Base-by-base conservation (phyloP, 1,139 yeast genomes). In the Geotrichum restrictum region DNA sequence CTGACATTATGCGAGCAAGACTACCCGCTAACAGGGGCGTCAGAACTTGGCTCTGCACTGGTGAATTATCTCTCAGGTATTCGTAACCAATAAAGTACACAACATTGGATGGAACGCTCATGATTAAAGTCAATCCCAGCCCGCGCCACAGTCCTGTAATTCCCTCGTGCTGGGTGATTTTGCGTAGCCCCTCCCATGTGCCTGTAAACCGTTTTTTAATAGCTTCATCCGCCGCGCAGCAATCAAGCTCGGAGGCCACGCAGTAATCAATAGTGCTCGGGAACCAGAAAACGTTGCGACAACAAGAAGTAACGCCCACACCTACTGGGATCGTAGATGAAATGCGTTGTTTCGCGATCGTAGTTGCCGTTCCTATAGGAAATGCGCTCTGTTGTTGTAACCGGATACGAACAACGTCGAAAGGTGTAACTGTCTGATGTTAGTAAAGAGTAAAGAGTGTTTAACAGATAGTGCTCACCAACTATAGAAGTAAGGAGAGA, bases 41-140 rank as follows among this genome's bases (percentile, higher is more conserved):
- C 19, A 86, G 55, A 0, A 76, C 64, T 0, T 72, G 74, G 14
- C 73, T 62, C 16, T 68, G 64, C 18, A 88, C 63, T 0, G 93
- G 91, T 1, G 93, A 83, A 29, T 74, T 73, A 62, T 88, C 96
- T 59, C 96, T 72, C 45, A 91, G 73, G 57, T 85, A 79, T 62
- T 93, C 99, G 66, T 93, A 93, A 0, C 98, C 96, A 2, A 95
- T 86, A 70, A 89, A 93, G 66, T 93, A 94, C 6, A 93, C 93
- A 54, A 93, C 87, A 63, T 91, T 93, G 1, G 97, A 80, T 0
- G 99, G 99, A 0, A 91, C 74, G 0, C 97, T 88, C 96, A 93
- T 94, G 21, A 88, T 59, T 14, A 93, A 70, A 0, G 95, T 88
- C 29, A 93, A 69, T 0, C 94, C 80, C 34, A 94, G 76, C 0